These are phyloP conservation scores for Yarrowia alimentaria DNA, from an alignment of 805 yeast species.

Conservation along the genomic window DNA sequence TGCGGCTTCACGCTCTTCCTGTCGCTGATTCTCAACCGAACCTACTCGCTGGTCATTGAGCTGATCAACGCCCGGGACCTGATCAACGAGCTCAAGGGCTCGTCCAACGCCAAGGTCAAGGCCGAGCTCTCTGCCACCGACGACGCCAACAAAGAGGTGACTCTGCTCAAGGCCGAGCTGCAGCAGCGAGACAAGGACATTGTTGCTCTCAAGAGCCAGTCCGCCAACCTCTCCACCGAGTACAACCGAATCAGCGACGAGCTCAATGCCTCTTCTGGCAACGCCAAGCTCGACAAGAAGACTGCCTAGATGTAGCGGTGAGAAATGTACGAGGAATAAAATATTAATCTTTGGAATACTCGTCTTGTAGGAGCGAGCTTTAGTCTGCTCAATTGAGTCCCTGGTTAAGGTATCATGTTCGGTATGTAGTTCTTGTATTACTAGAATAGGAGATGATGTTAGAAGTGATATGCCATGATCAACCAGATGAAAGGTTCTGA, in stretches of 20 bases:
- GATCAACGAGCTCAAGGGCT: conserved; percentile 43
- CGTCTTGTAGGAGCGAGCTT: too few relatives aligned
- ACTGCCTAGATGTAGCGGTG: conserved; percentile 32
- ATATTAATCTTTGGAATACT: too few relatives aligned
- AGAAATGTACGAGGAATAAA: too few relatives aligned
- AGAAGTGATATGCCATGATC: too few relatives aligned
- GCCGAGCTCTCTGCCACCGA: conserved; percentile 37
- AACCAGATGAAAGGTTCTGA: too few relatives aligned
- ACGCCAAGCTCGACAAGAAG: conserved; percentile 36
- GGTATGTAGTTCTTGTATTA: too few relatives aligned
- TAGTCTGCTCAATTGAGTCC: too few relatives aligned
- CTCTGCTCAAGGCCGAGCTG: conserved; percentile 50
- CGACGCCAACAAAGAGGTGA: conserved; percentile 40
- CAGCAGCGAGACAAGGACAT: conserved; percentile 64
- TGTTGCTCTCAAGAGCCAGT: conserved; percentile 68
- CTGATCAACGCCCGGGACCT: conserved; percentile 51
- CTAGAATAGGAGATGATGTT: too few relatives aligned
- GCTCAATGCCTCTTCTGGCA: conserved; percentile 37
- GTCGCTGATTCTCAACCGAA: conserved; percentile 79
- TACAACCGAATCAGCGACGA: conserved; percentile 51
- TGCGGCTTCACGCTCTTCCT: conserved; percentile 94
- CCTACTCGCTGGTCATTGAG: conserved; percentile 47
- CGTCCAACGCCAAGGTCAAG: conserved; percentile 33
- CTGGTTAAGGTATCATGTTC: too few relatives aligned
- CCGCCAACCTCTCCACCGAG: conserved; percentile 61